These are phyloP conservation scores for Cercospora berteroae DNA, from an alignment of 2,329 filamentous ascomycete species.

Conservation along the genomic window DNA sequence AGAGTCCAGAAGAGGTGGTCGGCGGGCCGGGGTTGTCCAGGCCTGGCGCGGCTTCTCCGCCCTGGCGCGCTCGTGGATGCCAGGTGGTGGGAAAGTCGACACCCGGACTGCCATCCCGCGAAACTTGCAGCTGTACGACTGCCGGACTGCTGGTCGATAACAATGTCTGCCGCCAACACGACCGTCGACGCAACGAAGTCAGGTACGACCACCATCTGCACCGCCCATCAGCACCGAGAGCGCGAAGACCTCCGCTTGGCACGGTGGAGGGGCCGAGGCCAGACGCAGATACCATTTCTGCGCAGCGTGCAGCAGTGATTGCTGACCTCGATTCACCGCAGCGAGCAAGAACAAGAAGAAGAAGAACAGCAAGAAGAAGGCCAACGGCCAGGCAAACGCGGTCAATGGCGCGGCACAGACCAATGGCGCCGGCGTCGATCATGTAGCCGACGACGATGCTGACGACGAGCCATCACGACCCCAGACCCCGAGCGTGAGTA, in stretches of 20 bases:
- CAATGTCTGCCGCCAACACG: conserved; percentile 23
- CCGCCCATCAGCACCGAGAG: not conserved
- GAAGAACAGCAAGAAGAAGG: conserved; percentile 57
- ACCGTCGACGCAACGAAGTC: conserved; percentile 19
- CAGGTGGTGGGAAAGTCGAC: not conserved
- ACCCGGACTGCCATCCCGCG: not conserved
- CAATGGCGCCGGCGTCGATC: conserved; percentile 38
- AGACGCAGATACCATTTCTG: not conserved
- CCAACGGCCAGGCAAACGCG: conserved; percentile 44
- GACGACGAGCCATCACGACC: conserved; percentile 39
- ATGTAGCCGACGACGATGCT: conserved; percentile 41
- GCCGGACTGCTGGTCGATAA: not conserved
- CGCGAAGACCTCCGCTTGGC: not conserved
- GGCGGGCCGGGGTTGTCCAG: not conserved
- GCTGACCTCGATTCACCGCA: not conserved
- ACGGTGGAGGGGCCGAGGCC: conserved; percentile 12
- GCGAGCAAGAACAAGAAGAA: conserved; percentile 51
- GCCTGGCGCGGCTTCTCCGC: not conserved
- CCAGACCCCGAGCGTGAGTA: conserved; percentile 25
- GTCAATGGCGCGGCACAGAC: conserved; percentile 39
- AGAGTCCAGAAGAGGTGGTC: not conserved
- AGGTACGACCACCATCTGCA: conserved; percentile 17
- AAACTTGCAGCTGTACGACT: not conserved
- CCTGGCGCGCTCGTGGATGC: not conserved
- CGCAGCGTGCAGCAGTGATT: conserved; percentile 1